Conservation (phyloP, 805 yeast genomes). For the Kazachstania martiniae region DNA sequence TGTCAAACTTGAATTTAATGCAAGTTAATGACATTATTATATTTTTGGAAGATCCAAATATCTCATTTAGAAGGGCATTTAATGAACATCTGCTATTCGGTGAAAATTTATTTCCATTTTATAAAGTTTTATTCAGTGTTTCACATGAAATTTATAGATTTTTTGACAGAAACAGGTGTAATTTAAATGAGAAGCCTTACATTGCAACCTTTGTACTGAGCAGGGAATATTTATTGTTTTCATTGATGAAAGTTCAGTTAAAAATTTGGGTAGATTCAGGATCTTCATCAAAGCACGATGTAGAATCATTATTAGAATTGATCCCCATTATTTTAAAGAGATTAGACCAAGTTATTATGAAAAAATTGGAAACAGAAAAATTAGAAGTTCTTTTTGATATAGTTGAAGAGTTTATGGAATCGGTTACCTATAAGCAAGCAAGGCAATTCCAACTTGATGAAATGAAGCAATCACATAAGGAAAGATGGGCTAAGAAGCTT, state of each 20-base stretch:
- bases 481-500: slow-evolving; percentile 37
- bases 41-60: slow-evolving; percentile 46
- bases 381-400: slow-evolving; percentile 30
- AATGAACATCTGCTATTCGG: slow-evolving; percentile 59
- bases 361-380: slow-evolving; percentile 3
- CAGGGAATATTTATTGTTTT: slow-evolving; percentile 46
- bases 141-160: slow-evolving; percentile 22
- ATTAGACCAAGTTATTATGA: slow-evolving; percentile 8
- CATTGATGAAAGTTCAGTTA: slow-evolving; percentile 46
- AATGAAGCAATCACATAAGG: slow-evolving; percentile 29
- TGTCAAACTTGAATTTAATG: slow-evolving; percentile 24
- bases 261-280: slow-evolving; percentile 53
- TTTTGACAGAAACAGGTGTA: slow-evolving; percentile 9
- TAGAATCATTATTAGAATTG: slow-evolving; percentile 40
- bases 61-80: slow-evolving; percentile 49
- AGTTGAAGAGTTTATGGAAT: slow-evolving; percentile 33
- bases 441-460: slow-evolving; percentile 43
- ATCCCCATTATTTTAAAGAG: slow-evolving; percentile 32
- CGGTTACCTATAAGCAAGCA: slow-evolving; percentile 36
- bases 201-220: slow-evolving; percentile 24
- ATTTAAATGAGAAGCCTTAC: slow-evolving; percentile 24
- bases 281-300: slow-evolving; percentile 37
- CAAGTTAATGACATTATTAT: slow-evolving; percentile 43
- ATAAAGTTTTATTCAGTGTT: slow-evolving; percentile 27
- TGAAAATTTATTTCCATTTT: slow-evolving; percentile 40